These are phyloP conservation scores for Lentinula lateritia DNA, from an alignment of 768 basidiomycete species.

Conservation along the genomic window DNA sequence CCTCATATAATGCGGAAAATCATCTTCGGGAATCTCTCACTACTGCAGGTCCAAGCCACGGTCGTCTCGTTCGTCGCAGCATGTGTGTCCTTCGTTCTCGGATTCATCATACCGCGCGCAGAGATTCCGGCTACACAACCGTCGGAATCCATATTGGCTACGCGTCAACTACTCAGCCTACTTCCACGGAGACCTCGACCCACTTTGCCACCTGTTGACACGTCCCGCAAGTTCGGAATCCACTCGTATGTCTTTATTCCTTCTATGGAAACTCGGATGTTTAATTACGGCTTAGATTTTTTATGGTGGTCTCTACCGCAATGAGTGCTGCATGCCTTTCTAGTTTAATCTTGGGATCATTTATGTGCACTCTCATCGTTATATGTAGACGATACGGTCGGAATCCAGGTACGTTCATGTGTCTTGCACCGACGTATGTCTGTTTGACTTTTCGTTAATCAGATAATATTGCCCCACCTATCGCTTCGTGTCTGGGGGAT, in stretches of 20 bases:
- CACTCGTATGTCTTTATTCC: conserved; percentile 24
- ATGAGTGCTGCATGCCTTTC: conserved; percentile 81
- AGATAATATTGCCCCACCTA: conserved; percentile 96
- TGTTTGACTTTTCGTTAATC: conserved; percentile 1
- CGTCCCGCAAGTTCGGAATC: conserved; percentile 30
- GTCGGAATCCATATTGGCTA: conserved; percentile 5
- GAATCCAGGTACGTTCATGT: conserved; percentile 66
- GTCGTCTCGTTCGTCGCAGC: conserved; percentile 87
- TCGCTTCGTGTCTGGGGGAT: conserved; percentile 91
- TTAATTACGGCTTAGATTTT: conserved; percentile 40
- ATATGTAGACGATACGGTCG: conserved; percentile 67
- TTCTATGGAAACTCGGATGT: neutral
- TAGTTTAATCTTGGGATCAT: conserved; percentile 77
- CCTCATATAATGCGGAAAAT: conserved; percentile 54
- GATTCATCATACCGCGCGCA: conserved; percentile 47
- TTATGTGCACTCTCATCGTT: conserved; percentile 86
- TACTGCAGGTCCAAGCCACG: conserved; percentile 92
- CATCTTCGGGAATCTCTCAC: conserved; percentile 74
- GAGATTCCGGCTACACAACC: conserved; percentile 6
- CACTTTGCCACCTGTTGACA: conserved; percentile 18
- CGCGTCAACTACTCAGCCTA: neutral
- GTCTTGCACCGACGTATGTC: neutral
- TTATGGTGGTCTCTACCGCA: conserved; percentile 70
- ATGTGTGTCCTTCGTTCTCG: conserved; percentile 67
- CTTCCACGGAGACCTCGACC: conserved; percentile 17